Base-by-base conservation (phyloP, 116 monocot genomes). In the Thalassia testudinum region DNA sequence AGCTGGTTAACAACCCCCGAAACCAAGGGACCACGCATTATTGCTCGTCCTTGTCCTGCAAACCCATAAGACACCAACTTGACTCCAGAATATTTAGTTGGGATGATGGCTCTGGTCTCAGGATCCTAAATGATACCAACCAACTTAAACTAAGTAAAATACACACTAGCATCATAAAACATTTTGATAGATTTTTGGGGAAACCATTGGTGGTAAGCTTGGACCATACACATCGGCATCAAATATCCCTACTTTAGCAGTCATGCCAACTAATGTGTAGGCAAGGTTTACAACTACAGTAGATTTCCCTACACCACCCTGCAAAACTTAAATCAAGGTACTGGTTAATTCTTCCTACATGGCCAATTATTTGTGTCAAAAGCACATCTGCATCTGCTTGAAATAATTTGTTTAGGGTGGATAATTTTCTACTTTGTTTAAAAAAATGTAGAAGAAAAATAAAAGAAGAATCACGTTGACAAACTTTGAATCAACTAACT, bases 271-370 rank as follows among this genome's bases (percentile, higher is more conserved):
- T 74, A 93, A 72, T 49, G 93, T 93, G 40, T 83, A 93, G 22
- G 87, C 93, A 45, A 93, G 84, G 62, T 93, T 93, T 37, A 93
- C 93, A 61, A 87, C 93, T 50, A 93, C 67, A 21, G 93, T 93
- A 42, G 87, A 87, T 59, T 93, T 93, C 49, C 93, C 93, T 45
- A 93, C 93, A 54, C 93, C 93, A 66, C 93, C 93, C 93, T 93
- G 87, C 37, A 63, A 1, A 62, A n/a, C n/a, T n/a, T n/a, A n/a
- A n/a, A n/a, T n/a, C n/a, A n/a, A n/a, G n/a, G n/a, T n/a, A n/a
- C n/a, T n/a, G n/a, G n/a, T n/a, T n/a, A n/a, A n/a, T n/a, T n/a
- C n/a, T n/a, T n/a, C n/a, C n/a, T n/a, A n/a, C n/a, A n/a, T n/a
- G n/a, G n/a, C n/a, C n/a, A n/a, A n/a, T n/a, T n/a, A n/a, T n/a